Evolutionary conservation across 192 early-diverging fungal species (phyloP).

Genomic region (Coemansia sp.): DNA sequence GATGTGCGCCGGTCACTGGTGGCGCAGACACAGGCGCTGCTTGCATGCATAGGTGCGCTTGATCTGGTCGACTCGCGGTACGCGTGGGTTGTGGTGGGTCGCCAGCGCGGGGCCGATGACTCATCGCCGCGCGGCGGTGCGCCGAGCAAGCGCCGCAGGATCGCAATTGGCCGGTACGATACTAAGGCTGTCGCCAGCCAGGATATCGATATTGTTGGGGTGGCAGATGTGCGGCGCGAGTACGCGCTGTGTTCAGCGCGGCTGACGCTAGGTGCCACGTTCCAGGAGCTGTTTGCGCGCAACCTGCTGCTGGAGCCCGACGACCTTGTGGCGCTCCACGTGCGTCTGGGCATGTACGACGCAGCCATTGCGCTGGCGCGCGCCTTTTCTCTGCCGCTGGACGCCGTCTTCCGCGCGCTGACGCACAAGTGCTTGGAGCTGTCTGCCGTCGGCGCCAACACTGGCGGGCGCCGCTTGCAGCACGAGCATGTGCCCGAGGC

Average conservation of each 20-base stretch:
- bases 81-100: slow-evolving; percentile 51
- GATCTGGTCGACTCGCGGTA: slow-evolving; percentile 42
- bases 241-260: slow-evolving; percentile 46
- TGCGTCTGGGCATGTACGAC: slow-evolving; percentile 51
- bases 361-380: slow-evolving; percentile 34
- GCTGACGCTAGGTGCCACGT: slow-evolving; percentile 30
- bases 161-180: slow-evolving; percentile 36
- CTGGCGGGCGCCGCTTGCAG: too few relatives aligned
- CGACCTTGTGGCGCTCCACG: slow-evolving; percentile 42
- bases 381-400: slow-evolving; percentile 30
- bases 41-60: slow-evolving; percentile 47
- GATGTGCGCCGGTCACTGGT: slow-evolving; percentile 24
- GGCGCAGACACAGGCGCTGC: slow-evolving; percentile 41
- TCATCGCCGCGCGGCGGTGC: background rate
- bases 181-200: slow-evolving; percentile 19
- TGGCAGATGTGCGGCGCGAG: slow-evolving; percentile 49
- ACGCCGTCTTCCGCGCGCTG: slow-evolving; percentile 28
- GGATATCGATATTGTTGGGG: slow-evolving; percentile 44
- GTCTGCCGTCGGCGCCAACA: slow-evolving; percentile 3
- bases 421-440: slow-evolving; percentile 36
- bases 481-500: slow-evolving; percentile 31
- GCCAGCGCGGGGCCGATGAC: slow-evolving; percentile 10
- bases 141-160: slow-evolving; percentile 34
- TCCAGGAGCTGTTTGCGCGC: slow-evolving; percentile 41
- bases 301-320: slow-evolving; percentile 43